Evolutionary conservation across 2,329 filamentous ascomycete genomes (phyloP).

Genomic region (Drechslerella coelobrocha): DNA sequence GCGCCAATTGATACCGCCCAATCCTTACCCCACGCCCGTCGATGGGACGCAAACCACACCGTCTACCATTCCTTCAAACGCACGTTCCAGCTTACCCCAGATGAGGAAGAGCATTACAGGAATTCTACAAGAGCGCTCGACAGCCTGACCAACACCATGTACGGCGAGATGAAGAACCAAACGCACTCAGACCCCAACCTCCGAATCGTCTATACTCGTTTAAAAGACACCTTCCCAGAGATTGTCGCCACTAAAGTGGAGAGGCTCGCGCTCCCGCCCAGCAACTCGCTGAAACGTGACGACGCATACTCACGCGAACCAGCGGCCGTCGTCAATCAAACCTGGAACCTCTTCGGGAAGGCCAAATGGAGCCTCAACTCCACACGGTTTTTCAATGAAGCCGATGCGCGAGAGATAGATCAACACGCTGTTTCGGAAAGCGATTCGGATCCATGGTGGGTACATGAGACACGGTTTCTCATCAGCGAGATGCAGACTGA

Average conservation of each 20-base stretch:
- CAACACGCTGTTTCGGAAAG: not conserved
- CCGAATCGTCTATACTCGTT: conserved; percentile 22
- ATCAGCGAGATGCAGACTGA: not conserved
- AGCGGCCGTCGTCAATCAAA: conserved; percentile 22
- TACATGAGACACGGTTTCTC: conserved; percentile 18
- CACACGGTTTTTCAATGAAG: conserved; percentile 5
- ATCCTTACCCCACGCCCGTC: conserved; percentile 30
- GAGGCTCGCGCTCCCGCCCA: conserved; percentile 29
- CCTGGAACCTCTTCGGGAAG: conserved; percentile 37
- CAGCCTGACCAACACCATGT: conserved; percentile 20
- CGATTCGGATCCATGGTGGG: conserved; percentile 33
- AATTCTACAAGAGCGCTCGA: not conserved
- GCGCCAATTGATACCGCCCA: conserved; percentile 15
- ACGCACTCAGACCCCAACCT: conserved; percentile 48
- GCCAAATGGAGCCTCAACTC: conserved; percentile 45
- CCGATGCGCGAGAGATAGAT: conserved; percentile 12
- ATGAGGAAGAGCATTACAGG: conserved; percentile 5
- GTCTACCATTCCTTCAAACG: conserved; percentile 29
- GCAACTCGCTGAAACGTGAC: conserved; percentile 10
- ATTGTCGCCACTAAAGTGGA: conserved; percentile 19
- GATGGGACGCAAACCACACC: conserved; percentile 25
- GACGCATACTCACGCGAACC: conserved; percentile 10
- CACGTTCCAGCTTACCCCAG: conserved; percentile 13
- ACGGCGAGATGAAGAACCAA: conserved; percentile 25
- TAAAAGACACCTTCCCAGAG: conserved; percentile 12